Conservation (phyloP, 2,329 filamentous ascomycete species). For the Hypoxylon sp. region DNA sequence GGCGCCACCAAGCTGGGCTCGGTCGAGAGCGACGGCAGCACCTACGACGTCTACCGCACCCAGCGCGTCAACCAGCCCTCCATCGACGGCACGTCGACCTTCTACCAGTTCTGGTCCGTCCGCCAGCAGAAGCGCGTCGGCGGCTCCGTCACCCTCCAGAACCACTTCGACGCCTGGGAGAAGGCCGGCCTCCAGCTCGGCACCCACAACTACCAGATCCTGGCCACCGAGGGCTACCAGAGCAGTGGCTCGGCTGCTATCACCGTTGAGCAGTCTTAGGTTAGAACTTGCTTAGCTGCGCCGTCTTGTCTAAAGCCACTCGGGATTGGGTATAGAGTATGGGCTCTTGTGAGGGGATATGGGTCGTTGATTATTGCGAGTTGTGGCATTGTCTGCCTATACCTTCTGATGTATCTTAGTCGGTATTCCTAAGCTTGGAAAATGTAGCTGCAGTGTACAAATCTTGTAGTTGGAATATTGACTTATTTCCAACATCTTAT, state of each 20-base stretch:
- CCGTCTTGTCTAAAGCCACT: too few species aligned
- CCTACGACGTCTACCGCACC: slow-evolving; percentile 49
- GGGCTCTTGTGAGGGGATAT: neutral
- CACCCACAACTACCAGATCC: slow-evolving; percentile 49
- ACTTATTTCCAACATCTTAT: neutral
- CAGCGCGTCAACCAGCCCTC: slow-evolving; percentile 52
- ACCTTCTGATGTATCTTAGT: slow-evolving; percentile 21
- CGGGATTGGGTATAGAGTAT: too few species aligned
- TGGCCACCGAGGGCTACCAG: slow-evolving; percentile 52
- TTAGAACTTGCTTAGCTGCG: too few species aligned
- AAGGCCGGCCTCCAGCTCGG: slow-evolving; percentile 45
- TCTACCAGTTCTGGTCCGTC: slow-evolving; percentile 63
- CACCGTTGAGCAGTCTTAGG: slow-evolving; percentile 38
- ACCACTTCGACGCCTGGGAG: slow-evolving; percentile 49
- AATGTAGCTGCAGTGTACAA: slow-evolving; percentile 3
- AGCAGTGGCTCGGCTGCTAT: slow-evolving; percentile 56
- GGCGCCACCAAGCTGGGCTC: slow-evolving; percentile 44
- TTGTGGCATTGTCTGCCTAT: slow-evolving; percentile 5
- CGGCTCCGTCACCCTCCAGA: slow-evolving; percentile 47
- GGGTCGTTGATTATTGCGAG: slow-evolving; percentile 12
- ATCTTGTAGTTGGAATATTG: slow-evolving; percentile 4
- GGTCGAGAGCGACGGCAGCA: slow-evolving; percentile 46
- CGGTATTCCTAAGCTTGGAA: neutral
- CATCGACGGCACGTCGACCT: slow-evolving; percentile 53
- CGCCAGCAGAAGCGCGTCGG: slow-evolving; percentile 58